These are phyloP conservation scores for Coix lacrymajobi DNA, from an alignment of 176 grass and related monocot genomes.

Conservation along the genomic window DNA sequence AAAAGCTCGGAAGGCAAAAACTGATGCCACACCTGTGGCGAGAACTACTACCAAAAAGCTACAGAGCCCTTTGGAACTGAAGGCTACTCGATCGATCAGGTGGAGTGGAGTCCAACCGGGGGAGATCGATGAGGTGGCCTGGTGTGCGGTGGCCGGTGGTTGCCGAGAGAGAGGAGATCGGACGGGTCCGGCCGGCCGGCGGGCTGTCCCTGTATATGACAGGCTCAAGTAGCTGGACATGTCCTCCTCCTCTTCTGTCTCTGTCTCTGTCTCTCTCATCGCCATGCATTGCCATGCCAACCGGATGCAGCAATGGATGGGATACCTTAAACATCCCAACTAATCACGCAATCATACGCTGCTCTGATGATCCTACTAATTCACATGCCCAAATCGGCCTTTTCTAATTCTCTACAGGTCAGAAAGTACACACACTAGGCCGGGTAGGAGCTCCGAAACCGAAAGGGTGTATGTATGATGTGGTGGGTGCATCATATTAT, in stretches of 20 bases:
- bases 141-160: too few relatives aligned
- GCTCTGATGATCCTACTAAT: not conserved
- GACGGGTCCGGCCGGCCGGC: not conserved
- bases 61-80: not conserved
- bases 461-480: not conserved
- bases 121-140: not conserved
- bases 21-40: too few relatives aligned
- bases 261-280: not conserved
- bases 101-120: not conserved
- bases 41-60: too few relatives aligned
- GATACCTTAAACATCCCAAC: not conserved
- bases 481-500: not conserved
- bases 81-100: too few relatives aligned
- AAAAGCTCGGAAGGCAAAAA: too few relatives aligned
- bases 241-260: not conserved
- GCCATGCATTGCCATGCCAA: not conserved
- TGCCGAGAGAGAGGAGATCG: not conserved
- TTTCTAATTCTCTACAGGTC: not conserved
- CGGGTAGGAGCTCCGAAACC: too few relatives aligned
- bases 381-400: not conserved
- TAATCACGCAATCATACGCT: not conserved
- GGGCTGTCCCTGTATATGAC: slow-evolving; percentile 10
- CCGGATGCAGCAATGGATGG: not conserved
- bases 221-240: not conserved
- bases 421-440: slow-evolving; percentile 18